phyloP scores from a whole-genome alignment of 306 rosid species.

The Crotalaria pallida region DNA sequence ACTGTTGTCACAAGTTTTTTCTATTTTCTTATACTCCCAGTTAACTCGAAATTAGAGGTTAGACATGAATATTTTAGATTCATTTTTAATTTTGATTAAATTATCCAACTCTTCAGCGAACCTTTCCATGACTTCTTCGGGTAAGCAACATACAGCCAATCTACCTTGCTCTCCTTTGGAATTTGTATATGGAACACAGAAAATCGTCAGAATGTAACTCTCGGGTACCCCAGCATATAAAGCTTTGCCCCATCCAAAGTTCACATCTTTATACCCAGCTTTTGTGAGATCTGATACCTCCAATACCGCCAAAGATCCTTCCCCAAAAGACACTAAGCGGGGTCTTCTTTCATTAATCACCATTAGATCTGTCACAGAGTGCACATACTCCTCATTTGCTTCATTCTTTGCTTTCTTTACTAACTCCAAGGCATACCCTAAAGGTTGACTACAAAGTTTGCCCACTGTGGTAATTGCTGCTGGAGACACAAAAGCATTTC shows the following conservation, averaged over 20 bases:
- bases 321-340: background rate
- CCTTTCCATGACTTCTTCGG: slow-evolving; percentile 26
- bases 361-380: slow-evolving; percentile 1
- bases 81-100: background rate
- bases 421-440: background rate
- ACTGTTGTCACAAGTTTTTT: no score
- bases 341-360: background rate
- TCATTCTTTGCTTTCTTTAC: slow-evolving; percentile 9
- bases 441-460: background rate
- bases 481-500: slow-evolving; percentile 10
- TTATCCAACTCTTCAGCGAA: slow-evolving; percentile 23
- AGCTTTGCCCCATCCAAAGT: slow-evolving; percentile 14
- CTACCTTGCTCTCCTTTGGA: slow-evolving; percentile 27
- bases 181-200: background rate
- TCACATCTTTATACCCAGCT: background rate
- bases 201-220: background rate
- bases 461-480: background rate
- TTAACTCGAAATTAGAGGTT: background rate
- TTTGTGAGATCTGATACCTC: background rate
- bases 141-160: slow-evolving; percentile 27
- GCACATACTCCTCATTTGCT: slow-evolving; percentile 14
- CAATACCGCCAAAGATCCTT: background rate
- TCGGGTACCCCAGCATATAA: background rate
- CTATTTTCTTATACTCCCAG: no score
- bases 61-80: background rate